Conservation (phyloP, 805 yeast species). For the Spathaspora boniae region DNA sequence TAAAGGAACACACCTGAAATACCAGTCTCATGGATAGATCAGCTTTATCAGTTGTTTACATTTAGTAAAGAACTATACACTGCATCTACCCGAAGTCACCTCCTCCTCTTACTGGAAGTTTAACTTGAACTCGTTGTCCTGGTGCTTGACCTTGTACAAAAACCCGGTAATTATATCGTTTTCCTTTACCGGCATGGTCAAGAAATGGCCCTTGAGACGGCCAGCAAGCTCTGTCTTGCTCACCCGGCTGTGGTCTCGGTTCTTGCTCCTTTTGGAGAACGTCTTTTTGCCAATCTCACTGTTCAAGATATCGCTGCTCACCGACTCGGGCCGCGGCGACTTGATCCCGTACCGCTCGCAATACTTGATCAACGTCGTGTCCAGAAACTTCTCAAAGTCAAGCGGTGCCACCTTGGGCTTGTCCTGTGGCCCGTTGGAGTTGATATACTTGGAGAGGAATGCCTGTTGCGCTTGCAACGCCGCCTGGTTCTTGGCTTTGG, state of each 20-base stretch:
- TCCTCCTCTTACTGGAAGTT: conserved; percentile 35
- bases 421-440: conserved; percentile 71
- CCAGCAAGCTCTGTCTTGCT: conserved; percentile 58
- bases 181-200: conserved; percentile 59
- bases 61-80: too few relatives aligned
- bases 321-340: conserved; percentile 58
- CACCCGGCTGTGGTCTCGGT: conserved; percentile 36
- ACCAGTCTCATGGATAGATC: background rate
- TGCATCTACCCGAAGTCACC: too few relatives aligned
- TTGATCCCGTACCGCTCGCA: conserved; percentile 54
- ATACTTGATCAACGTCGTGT: conserved; percentile 66
- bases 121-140: conserved; percentile 44
- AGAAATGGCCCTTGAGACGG: conserved; percentile 67
- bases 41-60: too few relatives aligned
- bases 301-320: conserved; percentile 66
- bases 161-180: conserved; percentile 86
- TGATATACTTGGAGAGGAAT: conserved; percentile 61
- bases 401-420: conserved; percentile 50
- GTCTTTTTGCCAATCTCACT: conserved; percentile 76
- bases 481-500: conserved; percentile 53
- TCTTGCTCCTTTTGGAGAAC: conserved; percentile 19
- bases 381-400: conserved; percentile 66
- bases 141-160: conserved; percentile 78
- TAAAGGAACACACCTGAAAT: conserved; percentile 2
- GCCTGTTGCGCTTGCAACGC: conserved; percentile 69